A percentile compares a stretch with the other conserved stretches of the same genome.
Evolutionary conservation across 148 eudicot species (phyloP).

Genomic region (Rhododendron henanense): DNA sequence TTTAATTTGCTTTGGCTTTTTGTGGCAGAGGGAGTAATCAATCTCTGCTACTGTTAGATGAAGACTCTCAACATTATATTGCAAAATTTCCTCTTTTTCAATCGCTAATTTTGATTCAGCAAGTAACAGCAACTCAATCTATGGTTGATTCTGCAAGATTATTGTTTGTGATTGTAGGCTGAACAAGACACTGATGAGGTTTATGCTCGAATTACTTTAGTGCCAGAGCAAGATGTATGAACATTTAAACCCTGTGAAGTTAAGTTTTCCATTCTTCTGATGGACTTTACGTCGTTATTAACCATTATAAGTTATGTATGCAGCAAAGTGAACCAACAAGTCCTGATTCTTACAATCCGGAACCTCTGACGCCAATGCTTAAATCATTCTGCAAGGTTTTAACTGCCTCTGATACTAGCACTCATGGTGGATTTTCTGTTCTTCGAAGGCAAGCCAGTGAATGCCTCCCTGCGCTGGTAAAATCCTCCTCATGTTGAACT

Average conservation of each 20-base stretch:
- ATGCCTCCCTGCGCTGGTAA: conserved; percentile 89
- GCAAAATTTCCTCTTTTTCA: not conserved
- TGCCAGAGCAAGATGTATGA: conserved; percentile 25
- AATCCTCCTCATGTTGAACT: not conserved
- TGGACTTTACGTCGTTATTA: not conserved
- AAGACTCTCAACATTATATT: conserved; percentile 1
- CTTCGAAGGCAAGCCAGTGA: conserved; percentile 89
- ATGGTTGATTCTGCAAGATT: not conserved
- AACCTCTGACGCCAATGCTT: conserved; percentile 55
- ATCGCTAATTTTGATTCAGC: not conserved
- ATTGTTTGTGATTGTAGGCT: conserved; percentile 55
- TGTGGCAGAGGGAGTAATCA: not conserved
- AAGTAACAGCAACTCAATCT: not conserved
- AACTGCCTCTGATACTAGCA: conserved; percentile 20
- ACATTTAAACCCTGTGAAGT: not conserved
- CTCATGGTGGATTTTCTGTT: conserved; percentile 92
- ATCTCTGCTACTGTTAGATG: not conserved
- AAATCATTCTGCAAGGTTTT: conserved; percentile 81
- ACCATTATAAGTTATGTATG: conserved; percentile 6
- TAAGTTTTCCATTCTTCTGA: not conserved
- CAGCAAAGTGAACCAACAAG: conserved; percentile 67
- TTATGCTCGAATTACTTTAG: too few species aligned
- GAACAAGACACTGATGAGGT: conserved; percentile 59
- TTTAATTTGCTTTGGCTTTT: too few species aligned
- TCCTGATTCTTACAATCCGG: conserved; percentile 50